These are phyloP conservation scores for Endocalyx cinctus DNA, from an alignment of 2,329 filamentous ascomycete species.

Conservation along the genomic window DNA sequence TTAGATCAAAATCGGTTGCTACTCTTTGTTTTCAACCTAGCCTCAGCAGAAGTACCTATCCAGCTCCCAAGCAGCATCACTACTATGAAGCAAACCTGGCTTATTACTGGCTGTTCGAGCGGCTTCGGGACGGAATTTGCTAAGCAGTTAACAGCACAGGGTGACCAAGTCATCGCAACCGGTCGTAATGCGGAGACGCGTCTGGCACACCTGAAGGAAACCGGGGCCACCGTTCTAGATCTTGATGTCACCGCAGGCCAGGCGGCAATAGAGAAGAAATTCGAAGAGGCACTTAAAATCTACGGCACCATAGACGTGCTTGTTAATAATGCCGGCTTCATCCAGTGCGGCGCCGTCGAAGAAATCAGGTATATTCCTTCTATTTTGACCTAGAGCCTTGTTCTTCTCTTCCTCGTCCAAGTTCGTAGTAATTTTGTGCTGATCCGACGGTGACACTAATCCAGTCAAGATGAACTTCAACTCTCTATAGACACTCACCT, in stretches of 20 bases:
- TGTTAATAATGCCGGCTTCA: background rate
- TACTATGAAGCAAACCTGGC: background rate
- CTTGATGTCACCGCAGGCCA: background rate
- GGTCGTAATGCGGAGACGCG: background rate
- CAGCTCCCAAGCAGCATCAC: too few species aligned
- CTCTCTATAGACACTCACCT: slow-evolving; percentile 6
- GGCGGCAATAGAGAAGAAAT: background rate
- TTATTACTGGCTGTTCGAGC: background rate
- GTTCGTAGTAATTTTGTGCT: too few species aligned
- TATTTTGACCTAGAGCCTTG: background rate
- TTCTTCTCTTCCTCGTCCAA: background rate
- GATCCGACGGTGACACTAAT: too few species aligned
- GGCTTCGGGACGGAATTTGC: background rate
- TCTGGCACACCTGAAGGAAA: background rate
- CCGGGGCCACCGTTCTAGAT: background rate
- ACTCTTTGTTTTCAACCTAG: too few species aligned
- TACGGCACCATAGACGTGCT: background rate
- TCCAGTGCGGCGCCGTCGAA: background rate
- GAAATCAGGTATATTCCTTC: background rate
- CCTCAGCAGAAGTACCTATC: too few species aligned
- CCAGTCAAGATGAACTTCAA: slow-evolving; percentile 7
- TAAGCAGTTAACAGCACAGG: background rate
- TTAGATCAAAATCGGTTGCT: too few species aligned
- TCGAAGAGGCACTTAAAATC: background rate
- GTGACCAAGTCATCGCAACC: background rate